Conservation (phyloP, 2,329 filamentous ascomycete genomes). For the Alternaria angustiovoidea region DNA sequence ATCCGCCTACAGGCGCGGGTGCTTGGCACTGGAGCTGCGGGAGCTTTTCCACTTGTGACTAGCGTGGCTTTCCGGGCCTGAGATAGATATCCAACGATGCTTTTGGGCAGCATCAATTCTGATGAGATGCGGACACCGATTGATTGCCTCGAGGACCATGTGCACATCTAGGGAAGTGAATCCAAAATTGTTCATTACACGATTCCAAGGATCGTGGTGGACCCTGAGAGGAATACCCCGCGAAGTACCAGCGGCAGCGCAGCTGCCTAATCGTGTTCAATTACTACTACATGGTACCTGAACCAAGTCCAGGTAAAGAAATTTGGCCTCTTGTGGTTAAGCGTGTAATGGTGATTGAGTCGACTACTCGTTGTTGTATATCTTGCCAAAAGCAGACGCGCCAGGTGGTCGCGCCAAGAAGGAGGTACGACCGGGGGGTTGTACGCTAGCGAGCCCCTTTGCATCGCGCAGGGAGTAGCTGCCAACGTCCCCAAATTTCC, state of each 20-base stretch:
- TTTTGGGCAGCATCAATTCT: not conserved
- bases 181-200: not conserved
- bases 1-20: constrained; percentile 13
- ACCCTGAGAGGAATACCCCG: not conserved
- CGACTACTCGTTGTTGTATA: constrained; percentile 12
- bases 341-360: not conserved
- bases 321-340: too few species aligned
- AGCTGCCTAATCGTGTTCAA: too few species aligned
- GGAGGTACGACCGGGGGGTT: constrained; percentile 43
- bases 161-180: not conserved
- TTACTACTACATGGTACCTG: too few species aligned
- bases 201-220: not conserved
- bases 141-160: not conserved
- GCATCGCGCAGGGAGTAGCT: constrained; percentile 49
- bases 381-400: constrained; percentile 30
- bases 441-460: constrained; percentile 52
- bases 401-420: constrained; percentile 39
- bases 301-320: too few species aligned
- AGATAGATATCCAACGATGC: not conserved
- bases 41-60: constrained; percentile 21
- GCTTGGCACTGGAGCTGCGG: constrained; percentile 8
- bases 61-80: constrained; percentile 2
- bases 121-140: not conserved
- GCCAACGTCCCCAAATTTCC: constrained; percentile 53
- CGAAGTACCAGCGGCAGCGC: not conserved